Conservation (phyloP, 768 basidiomycete species). For the Rhodotorula babjevae region DNA sequence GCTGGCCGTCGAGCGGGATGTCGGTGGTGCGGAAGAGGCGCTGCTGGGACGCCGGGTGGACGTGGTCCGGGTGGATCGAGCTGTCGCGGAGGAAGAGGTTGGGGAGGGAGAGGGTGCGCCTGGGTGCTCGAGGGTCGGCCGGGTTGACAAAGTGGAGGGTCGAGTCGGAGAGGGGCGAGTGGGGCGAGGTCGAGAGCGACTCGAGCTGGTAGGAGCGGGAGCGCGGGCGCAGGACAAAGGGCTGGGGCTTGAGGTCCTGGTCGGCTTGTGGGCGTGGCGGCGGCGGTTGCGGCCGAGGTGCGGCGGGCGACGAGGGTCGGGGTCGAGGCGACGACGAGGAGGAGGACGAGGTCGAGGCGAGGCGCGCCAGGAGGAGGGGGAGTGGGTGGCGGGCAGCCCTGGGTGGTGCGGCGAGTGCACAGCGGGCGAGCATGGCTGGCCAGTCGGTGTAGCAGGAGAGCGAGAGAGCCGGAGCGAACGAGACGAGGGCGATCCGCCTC, state of each 20-base stretch:
- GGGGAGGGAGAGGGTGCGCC: constrained; percentile 49
- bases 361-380: too few species aligned
- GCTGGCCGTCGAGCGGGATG: constrained; percentile 55
- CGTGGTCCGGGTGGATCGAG: constrained; percentile 65
- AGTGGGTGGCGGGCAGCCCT: too few species aligned
- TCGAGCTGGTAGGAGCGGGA: constrained; percentile 14
- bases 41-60: constrained; percentile 74
- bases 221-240: constrained; percentile 19
- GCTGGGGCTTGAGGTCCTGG: constrained; percentile 13
- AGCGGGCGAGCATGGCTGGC: too few species aligned
- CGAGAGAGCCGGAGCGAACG: too few species aligned
- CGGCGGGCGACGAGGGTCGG: neutral
- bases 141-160: constrained; percentile 41
- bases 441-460: too few species aligned
- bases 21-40: constrained; percentile 69
- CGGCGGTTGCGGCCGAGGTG: neutral
- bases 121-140: neutral
- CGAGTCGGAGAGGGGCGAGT: neutral
- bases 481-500: too few species aligned
- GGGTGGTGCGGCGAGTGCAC: too few species aligned
- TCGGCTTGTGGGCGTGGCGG: neutral
- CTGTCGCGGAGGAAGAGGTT: constrained; percentile 79
- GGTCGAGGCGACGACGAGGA: neutral
- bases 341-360: too few species aligned
- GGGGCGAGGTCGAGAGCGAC: constrained; percentile 4